Base-by-base conservation (phyloP, 2,329 filamentous ascomycete species). In the Chrysosporium queenslandicum region DNA sequence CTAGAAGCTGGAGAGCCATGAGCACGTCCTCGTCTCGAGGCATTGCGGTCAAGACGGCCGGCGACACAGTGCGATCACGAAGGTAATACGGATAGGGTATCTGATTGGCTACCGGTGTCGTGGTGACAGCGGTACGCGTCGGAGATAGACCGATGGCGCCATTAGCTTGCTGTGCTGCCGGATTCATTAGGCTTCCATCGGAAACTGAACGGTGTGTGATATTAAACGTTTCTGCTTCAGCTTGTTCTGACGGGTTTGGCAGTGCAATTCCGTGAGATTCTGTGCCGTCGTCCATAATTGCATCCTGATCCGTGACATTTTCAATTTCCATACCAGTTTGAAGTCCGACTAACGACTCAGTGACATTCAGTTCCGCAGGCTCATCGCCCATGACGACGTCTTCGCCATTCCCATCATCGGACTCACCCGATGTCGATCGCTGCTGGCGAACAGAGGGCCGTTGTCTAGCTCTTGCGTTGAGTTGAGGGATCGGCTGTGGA, bases 21-120 rank as follows among this genome's bases (percentile, higher is more conserved):
- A 98, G 76, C 2, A 98, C 92, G 63, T 98, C 92, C 68, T 98
- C 92, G 62, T 98, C 92, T 47, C 92, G 82, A 8, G 92, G 92
- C 86, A 97, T 94, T 9, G 89, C 85, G 25, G 90, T 87, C 29
- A 95, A 74, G 61, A 94, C 83, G 59, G 85, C 83, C 14, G 85
- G 79, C 62, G 81, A 80, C 23, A 75, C 69, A 39, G 84, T 81
- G 34, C 85, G 83, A 60, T 94, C 86, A 47, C 88, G 79, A 23
- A 90, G 77, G 63, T 91, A 92, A 53, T 86, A 80, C 37, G 88
- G 84, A 53, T 92, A 84, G 55, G 80, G 85, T 16, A 85, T 80
- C 53, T 77, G 81, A 6, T 83, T 79, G 59, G 86, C 72, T 29
- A 80, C 80, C 4, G 49, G 49, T n/a, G 87, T 86, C 46, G 86